Base-by-base conservation (phyloP, 495 filamentous ascomycete species). In the Parmelia sp. region DNA sequence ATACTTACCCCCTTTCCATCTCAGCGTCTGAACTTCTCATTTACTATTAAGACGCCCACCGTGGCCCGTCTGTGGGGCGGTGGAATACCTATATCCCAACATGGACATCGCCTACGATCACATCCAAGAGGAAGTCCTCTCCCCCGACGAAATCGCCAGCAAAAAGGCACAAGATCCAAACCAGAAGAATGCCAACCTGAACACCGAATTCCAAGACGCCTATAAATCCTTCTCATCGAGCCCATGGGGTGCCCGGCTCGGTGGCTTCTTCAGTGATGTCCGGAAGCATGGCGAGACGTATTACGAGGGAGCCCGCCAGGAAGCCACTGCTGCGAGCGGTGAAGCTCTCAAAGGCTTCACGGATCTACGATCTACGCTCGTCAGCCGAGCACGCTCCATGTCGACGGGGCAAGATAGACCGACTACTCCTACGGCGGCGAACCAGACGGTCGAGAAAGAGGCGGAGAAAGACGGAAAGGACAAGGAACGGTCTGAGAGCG, bases 61-160 rank as follows among this genome's bases (percentile, higher is more conserved):
- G 14, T 55, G 39, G n/a, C 21, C 25, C 19, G 25, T n/a, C 36
- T 17, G 11, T 4, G 27, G 49, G 27, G 12, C 19, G 25, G 11
- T 29, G 27, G 27, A 12, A 53, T 53, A 31, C 4, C 0, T 7
- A 53, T 29, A 1, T 7, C 27, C 2, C 4, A 53, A 0, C 49
- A 98, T 98, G 94, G 94, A 98, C 82, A 76, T 96, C 70, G 92
- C 94, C 45, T 98, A 97, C 82, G 94, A 98, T 72, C 92, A 96
- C 74, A 95, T 98, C 69, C 88, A 91, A 71, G 91, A 96, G 78
- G 88, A 92, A 72, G 81, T 83, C 61, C 79, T 90, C 66, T 79
- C 82, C 29, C 84, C 89, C 49, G 82, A 88, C 55, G 74, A 79
- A 61, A 71, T 74, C 35, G 71, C 76, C 53, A 79, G 77, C 57